Percentiles rank a stretch among this genome's conserved stretches.
Evolutionary conservation across 2,329 filamentous ascomycete genomes (phyloP).

Genomic region (Coleophoma eucalyptorum): DNA sequence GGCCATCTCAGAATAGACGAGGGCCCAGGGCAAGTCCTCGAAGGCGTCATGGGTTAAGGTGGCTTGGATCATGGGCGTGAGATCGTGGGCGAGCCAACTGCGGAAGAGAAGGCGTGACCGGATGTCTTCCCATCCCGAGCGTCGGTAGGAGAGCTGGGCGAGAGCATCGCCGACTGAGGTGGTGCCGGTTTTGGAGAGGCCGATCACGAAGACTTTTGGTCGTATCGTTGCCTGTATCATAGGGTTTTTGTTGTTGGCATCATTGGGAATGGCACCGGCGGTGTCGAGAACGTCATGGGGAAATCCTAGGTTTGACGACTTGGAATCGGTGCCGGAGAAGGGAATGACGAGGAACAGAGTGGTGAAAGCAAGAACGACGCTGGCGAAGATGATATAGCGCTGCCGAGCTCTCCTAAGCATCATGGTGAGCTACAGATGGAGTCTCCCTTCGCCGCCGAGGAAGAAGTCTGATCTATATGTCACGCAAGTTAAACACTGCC

Average conservation of each 20-base stretch:
- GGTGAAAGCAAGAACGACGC: too few relatives aligned
- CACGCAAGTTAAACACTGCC: too few relatives aligned
- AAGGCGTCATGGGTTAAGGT: slow-evolving; percentile 1
- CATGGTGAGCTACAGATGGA: too few relatives aligned
- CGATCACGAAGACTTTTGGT: slow-evolving; percentile 8
- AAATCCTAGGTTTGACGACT: too few relatives aligned
- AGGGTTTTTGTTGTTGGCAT: neutral
- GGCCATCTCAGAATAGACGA: slow-evolving; percentile 5
- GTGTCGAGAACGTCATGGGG: too few relatives aligned
- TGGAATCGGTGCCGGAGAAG: too few relatives aligned
- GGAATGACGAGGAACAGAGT: too few relatives aligned
- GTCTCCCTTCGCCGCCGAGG: too few relatives aligned
- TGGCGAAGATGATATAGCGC: too few relatives aligned
- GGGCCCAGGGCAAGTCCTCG: slow-evolving; percentile 6
- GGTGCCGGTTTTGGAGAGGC: slow-evolving; percentile 8
- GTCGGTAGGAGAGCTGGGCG: slow-evolving; percentile 1
- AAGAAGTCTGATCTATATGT: too few relatives aligned
- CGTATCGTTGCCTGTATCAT: neutral
- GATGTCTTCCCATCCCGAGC: slow-evolving; percentile 6
- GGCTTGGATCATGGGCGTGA: slow-evolving; percentile 1
- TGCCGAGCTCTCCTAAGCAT: too few relatives aligned
- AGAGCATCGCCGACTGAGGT: slow-evolving; percentile 8
- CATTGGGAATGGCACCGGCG: too few relatives aligned
- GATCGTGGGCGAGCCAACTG: slow-evolving; percentile 1
- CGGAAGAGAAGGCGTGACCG: slow-evolving; percentile 3